Conservation (phyloP, 139 green algal genomes). For the Edaphochlamys debaryana region DNA sequence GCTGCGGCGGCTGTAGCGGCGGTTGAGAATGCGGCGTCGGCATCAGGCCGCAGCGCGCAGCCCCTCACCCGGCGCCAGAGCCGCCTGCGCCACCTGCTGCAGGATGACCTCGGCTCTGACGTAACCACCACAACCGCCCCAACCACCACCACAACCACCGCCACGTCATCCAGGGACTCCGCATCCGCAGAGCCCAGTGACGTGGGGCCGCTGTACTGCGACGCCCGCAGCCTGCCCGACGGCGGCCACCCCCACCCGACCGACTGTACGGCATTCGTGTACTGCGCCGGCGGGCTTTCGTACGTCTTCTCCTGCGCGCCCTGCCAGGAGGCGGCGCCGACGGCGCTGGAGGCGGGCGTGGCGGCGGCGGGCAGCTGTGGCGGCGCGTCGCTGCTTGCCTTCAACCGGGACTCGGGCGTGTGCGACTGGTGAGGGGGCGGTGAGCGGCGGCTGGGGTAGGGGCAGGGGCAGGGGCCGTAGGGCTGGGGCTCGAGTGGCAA, state of each 20-base stretch:
- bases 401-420: not conserved
- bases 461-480: too few species aligned
- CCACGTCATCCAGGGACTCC: not conserved
- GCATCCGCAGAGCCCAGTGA: too few species aligned
- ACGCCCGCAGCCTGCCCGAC: not conserved
- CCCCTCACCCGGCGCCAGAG: too few species aligned
- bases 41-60: too few species aligned
- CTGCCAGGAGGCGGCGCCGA: not conserved
- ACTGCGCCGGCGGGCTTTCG: not conserved
- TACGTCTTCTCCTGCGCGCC: not conserved
- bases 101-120: too few species aligned
- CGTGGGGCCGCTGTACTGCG: not conserved
- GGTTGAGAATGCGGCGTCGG: too few species aligned
- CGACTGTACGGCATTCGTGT: not conserved
- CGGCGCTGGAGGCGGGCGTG: not conserved
- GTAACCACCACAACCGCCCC: too few species aligned
- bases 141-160: not conserved
- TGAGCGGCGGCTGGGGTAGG: too few species aligned
- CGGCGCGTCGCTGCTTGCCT: not conserved
- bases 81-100: too few species aligned
- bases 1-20: too few species aligned
- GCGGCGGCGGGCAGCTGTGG: not conserved
- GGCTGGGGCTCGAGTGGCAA: too few species aligned
- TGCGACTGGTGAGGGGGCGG: constrained; percentile 13
- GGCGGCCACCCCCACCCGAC: not conserved